Evolutionary conservation across 257 asterid species (phyloP).

Genomic region (Penstemon newberryi): DNA sequence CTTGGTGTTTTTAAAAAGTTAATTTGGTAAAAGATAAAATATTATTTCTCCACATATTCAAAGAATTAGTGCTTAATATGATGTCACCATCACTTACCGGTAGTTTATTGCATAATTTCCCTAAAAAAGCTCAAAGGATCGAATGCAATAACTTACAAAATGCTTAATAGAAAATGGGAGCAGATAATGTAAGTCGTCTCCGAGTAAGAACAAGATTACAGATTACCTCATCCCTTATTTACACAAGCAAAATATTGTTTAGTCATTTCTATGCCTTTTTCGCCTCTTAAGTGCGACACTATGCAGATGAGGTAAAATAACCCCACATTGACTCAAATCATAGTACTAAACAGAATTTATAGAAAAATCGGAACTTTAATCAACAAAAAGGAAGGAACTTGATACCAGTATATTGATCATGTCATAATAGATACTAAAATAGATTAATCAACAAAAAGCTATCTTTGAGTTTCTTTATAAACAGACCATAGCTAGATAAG

Average conservation of each 20-base stretch:
- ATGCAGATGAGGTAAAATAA: background rate
- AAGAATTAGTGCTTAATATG: background rate
- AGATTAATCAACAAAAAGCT: background rate
- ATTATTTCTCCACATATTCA: background rate
- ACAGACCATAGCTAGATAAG: slow-evolving; percentile 22
- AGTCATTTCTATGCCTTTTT: background rate
- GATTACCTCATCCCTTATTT: background rate
- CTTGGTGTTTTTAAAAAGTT: slow-evolving; percentile 4
- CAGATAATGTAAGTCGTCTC: background rate
- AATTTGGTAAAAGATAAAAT: background rate
- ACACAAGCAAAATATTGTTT: slow-evolving; percentile 1
- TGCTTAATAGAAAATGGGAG: background rate
- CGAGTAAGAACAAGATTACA: background rate
- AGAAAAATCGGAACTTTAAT: slow-evolving; percentile 20
- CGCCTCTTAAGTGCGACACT: background rate
- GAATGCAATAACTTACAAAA: background rate
- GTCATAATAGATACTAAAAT: background rate
- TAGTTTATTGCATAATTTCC: background rate
- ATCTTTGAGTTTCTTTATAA: background rate
- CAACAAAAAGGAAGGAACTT: background rate
- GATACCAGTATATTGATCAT: slow-evolving; percentile 1
- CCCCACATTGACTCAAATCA: slow-evolving; percentile 13
- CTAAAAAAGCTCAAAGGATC: background rate
- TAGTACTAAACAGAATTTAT: slow-evolving; percentile 4
- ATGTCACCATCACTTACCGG: background rate